A percentile compares a stretch with the other conserved stretches of the same genome.
Evolutionary conservation across 441 rosid species (phyloP).

Genomic region (Brassica hybrid): DNA sequence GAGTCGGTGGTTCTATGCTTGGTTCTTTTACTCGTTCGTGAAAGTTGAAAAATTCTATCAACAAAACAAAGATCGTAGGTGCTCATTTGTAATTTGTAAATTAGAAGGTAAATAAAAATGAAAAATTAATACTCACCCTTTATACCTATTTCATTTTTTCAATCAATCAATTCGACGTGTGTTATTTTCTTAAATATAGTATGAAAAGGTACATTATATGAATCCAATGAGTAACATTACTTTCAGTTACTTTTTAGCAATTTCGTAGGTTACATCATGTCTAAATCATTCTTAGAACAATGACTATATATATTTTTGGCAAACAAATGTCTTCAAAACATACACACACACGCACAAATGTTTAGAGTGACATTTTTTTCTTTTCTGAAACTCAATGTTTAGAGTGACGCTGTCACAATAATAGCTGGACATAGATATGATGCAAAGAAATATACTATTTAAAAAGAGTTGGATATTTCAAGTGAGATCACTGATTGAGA

Average conservation of each 20-base stretch:
- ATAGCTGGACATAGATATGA: slow-evolving; percentile 25
- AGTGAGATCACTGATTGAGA: background rate
- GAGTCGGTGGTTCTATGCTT: background rate
- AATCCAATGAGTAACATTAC: slow-evolving; percentile 24
- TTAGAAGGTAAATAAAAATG: background rate
- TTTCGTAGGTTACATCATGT: slow-evolving; percentile 13
- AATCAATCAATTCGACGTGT: slow-evolving; percentile 14
- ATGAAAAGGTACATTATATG: slow-evolving; percentile 12
- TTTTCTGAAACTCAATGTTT: background rate
- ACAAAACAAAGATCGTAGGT: background rate
- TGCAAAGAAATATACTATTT: background rate
- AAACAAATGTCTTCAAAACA: slow-evolving; percentile 1
- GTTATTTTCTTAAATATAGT: background rate
- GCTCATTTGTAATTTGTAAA: background rate
- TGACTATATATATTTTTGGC: background rate
- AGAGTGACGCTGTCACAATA: background rate
- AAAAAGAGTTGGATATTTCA: slow-evolving; percentile 16
- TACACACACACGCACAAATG: background rate
- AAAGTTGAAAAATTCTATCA: background rate
- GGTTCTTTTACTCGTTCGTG: background rate
- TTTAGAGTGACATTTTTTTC: background rate
- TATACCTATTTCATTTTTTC: slow-evolving; percentile 1
- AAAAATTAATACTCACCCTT: background rate
- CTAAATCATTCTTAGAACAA: slow-evolving; percentile 13
- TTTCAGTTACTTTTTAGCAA: slow-evolving; percentile 28